Base-by-base conservation (phyloP, 2,329 filamentous ascomycete species). In the Aspergillus piperis region DNA sequence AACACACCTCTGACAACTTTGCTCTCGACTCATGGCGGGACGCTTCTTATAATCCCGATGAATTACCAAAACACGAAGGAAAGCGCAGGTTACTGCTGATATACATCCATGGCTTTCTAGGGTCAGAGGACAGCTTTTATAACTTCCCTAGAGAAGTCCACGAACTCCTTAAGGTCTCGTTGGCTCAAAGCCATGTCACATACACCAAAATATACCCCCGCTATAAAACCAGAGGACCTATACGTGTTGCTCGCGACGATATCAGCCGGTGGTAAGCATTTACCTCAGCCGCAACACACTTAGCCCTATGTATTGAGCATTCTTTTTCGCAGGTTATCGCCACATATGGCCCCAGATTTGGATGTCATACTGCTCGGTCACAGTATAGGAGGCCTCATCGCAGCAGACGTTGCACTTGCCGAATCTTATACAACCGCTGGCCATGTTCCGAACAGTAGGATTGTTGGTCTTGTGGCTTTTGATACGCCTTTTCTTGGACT, bases 51-150 rank as follows among this genome's bases (percentile, higher is more conserved):
- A 36, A 5, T 36, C 11, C 32, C 11, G 11, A 36, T 36, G 32
- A 36, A 36, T 36, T 36, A 13, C 23, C 21, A 50, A 17, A 25
- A 32, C 21, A 17, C 8, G 21, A 32, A 3, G 32, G 32, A n/a
- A 70, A 67, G 53, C 78, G 86, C 53, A 83, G 81, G 25, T 81
- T 97, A 23, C 82, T 97, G 1, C 73, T 96, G 21, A 81, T 96
- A 56, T 96, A 92, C 73, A 87, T 96, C 58, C 93, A 96, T 78
- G 92, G 93, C 62, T 96, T 96, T 77, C 89, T 95, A 83, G 92
- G 93, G 54, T 89, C 91, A 61, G 90, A 95, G 74, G 89, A 90
- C 32, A 96, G 90, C 60, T 97, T 97, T 72, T 86, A 88, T 63
- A 91, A 89, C 48, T 96, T 97, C 68, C 93, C 93, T 0, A 90